Base-by-base conservation (phyloP, 176 grass and related monocot species). In the Calamus simplicifolius region DNA sequence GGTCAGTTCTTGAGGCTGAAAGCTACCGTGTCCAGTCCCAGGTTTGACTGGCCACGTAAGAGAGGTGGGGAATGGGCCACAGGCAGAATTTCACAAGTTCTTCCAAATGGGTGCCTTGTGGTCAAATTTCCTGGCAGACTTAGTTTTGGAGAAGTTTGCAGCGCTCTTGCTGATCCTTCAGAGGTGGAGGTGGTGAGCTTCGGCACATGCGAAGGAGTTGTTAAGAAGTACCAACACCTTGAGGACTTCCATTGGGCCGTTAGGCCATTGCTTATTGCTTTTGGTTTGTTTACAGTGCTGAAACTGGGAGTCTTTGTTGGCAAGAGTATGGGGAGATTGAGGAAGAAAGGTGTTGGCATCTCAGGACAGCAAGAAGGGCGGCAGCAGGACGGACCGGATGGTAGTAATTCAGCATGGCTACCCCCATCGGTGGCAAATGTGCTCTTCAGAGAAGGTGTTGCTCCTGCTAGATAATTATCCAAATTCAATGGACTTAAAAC, bases 221-320 rank as follows among this genome's bases (percentile, higher is more conserved):
- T 83, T 48, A 85, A 92, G 82, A 98, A 98, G 63, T 98, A 92
- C 27, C 76, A 86, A 56, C 94, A 98, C 73, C 85, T 98, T 0
- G 88, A 98, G 64, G 88, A 98, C 59, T 93, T 89, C 57, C 94
- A 98, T 51, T 98, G 94, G 94, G 84, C 64, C 2, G 76, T 98
- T 4, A 81, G 88, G 81, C 94, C 94, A 3, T 79, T 98, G 49
- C 72, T 89, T 65, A 80, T 89, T 7, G 79, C 79, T 10, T 31
- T 98, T 27, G 88, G 94, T 19, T 75, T 92, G 60, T 89, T 98
- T 50, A 81, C 87, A 3, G 73, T 79, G 43, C 54, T 92, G 54
- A 92, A 77, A 57, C 35, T 98, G 57, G 94, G 94, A 3, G 53
- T 83, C 8, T 85, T 80, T 51, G 66, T 88, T 5, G 81, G 81